phyloP scores from a whole-genome alignment of 768 basidiomycete species.

The Phaeotremella fagi region DNA sequence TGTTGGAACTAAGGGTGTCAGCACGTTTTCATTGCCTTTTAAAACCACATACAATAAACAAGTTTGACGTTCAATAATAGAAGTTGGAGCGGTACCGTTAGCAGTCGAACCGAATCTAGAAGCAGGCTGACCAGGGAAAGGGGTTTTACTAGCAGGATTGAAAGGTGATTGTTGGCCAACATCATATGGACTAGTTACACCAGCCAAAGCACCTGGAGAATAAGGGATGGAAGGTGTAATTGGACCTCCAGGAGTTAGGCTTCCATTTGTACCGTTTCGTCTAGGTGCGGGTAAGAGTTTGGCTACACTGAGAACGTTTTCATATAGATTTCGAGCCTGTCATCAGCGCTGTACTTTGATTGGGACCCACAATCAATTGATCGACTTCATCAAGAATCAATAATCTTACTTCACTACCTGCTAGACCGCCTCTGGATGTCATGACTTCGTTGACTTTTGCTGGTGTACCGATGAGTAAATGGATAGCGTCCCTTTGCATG shows the following conservation, averaged over 20 bases:
- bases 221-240: conserved; percentile 25
- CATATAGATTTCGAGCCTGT: conserved; percentile 78
- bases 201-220: conserved; percentile 21
- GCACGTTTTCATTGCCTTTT: not conserved
- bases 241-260: conserved; percentile 50
- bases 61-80: conserved; percentile 39
- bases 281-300: conserved; percentile 86
- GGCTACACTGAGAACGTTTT: conserved; percentile 88
- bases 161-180: conserved; percentile 46
- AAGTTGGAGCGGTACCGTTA: conserved; percentile 10
- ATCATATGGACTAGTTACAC: conserved; percentile 43
- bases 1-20: conserved; percentile 94
- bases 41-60: conserved; percentile 43
- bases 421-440: conserved; percentile 67
- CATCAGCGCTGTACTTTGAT: not conserved
- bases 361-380: conserved; percentile 67
- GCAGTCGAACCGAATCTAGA: conserved; percentile 24
- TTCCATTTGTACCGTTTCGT: conserved; percentile 52
- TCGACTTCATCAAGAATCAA: conserved; percentile 96
- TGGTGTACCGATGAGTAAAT: conserved; percentile 94
- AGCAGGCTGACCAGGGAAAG: conserved; percentile 40
- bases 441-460: conserved; percentile 93
- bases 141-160: conserved; percentile 47
- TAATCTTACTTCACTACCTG: conserved; percentile 81
- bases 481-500: conserved; percentile 85